phyloP scores from a whole-genome alignment of 495 filamentous ascomycete genomes.

The Penicillium bialowiezense region DNA sequence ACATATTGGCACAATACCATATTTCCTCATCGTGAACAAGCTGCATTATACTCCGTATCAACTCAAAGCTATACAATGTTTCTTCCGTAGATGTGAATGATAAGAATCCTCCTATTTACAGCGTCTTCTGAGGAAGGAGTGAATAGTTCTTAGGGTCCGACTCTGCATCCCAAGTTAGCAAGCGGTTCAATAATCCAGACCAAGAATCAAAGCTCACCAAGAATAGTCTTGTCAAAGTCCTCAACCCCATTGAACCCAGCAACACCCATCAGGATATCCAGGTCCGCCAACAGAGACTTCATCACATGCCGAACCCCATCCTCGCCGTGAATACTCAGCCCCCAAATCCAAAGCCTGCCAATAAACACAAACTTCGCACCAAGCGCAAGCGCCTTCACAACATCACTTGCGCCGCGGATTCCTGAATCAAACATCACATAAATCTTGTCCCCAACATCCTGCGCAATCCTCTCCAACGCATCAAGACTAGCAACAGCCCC shows the following conservation, averaged over 20 bases:
- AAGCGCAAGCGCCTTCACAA: constrained; percentile 61
- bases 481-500: constrained; percentile 59
- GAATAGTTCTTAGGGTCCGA: constrained; percentile 42
- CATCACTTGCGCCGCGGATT: constrained; percentile 53
- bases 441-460: constrained; percentile 49
- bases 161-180: constrained; percentile 23
- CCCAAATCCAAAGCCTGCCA: constrained; percentile 63
- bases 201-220: constrained; percentile 28
- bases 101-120: constrained; percentile 9
- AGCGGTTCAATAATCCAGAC: background rate
- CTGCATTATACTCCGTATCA: background rate
- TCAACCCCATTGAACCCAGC: constrained; percentile 54
- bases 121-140: constrained; percentile 38
- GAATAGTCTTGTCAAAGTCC: constrained; percentile 45
- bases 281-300: constrained; percentile 62
- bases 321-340: constrained; percentile 57
- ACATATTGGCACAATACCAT: background rate
- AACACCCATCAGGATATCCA: constrained; percentile 65
- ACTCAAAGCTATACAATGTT: too few species aligned
- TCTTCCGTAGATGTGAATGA: too few species aligned
- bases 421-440: constrained; percentile 65
- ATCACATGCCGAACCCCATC: constrained; percentile 61
- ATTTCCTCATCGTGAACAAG: background rate
- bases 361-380: constrained; percentile 65
- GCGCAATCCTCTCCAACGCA: constrained; percentile 61